These are phyloP conservation scores for Kluyveromyces starmeri DNA, from an alignment of 805 yeast species.

Conservation along the genomic window DNA sequence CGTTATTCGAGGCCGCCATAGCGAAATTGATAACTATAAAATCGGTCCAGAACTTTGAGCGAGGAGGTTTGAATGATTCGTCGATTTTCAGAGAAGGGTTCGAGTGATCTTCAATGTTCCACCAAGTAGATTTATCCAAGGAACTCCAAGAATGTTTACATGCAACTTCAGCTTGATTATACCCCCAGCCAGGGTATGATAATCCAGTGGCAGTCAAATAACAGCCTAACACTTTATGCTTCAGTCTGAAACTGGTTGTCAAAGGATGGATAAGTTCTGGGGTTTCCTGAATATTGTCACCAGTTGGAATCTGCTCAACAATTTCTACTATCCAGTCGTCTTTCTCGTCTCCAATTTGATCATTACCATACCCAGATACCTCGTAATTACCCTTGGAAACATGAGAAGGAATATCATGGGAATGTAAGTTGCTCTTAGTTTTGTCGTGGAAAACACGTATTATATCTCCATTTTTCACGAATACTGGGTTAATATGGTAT, in stretches of 20 bases:
- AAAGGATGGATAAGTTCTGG: slow-evolving; percentile 58
- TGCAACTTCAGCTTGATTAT: slow-evolving; percentile 92
- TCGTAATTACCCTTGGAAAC: slow-evolving; percentile 46
- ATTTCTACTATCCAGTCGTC: slow-evolving; percentile 75
- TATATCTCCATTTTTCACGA: slow-evolving; percentile 47
- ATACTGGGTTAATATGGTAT: slow-evolving; percentile 12
- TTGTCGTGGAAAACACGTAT: slow-evolving; percentile 54
- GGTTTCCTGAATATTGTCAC: slow-evolving; percentile 37
- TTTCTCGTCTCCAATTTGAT: slow-evolving; percentile 54
- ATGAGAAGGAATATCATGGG: slow-evolving; percentile 61
- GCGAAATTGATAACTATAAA: slow-evolving; percentile 69
- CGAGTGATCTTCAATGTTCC: slow-evolving; percentile 70
- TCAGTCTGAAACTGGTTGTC: slow-evolving; percentile 73
- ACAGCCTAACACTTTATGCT: slow-evolving; percentile 61
- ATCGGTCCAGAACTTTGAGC: slow-evolving; percentile 67
- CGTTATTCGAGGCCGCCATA: slow-evolving; percentile 83
- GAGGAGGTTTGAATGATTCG: slow-evolving; percentile 43
- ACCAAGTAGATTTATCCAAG: slow-evolving; percentile 81
- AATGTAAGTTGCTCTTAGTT: slow-evolving; percentile 61
- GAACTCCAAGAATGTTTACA: slow-evolving; percentile 60
- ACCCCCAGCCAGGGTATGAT: slow-evolving; percentile 92
- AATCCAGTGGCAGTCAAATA: slow-evolving; percentile 79
- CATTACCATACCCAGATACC: slow-evolving; percentile 67
- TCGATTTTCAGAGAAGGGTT: slow-evolving; percentile 53
- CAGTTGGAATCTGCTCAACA: slow-evolving; percentile 44